These are phyloP conservation scores for Martiniozyma asiatica DNA, from an alignment of 1,139 yeast species.

Conservation along the genomic window DNA sequence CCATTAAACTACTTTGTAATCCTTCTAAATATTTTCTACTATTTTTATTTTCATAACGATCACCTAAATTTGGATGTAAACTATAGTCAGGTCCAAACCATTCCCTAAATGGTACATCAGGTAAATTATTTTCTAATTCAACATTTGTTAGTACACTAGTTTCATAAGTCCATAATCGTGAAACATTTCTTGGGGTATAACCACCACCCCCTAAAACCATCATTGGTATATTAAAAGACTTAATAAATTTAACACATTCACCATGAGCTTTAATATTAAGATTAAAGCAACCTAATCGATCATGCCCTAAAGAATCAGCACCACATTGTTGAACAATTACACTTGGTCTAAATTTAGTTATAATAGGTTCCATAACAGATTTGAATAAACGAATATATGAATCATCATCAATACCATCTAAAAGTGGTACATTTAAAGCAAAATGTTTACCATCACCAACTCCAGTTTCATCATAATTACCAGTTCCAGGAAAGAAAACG, in stretches of 20 bases:
- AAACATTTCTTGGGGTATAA: constrained; percentile 93
- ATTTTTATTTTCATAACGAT: constrained; percentile 80
- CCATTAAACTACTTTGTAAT: constrained; percentile 64
- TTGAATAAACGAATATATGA: constrained; percentile 45
- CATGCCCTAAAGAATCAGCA: constrained; percentile 90
- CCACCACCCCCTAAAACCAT: constrained; percentile 97
- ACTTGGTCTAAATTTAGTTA: constrained; percentile 68
- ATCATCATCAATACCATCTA: constrained; percentile 94
- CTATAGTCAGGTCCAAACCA: constrained; percentile 92
- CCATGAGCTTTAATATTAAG: constrained; percentile 91
- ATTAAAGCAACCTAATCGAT: constrained; percentile 86
- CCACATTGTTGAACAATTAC: constrained; percentile 95
- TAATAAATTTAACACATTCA: constrained; percentile 83
- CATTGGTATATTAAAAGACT: constrained; percentile 78
- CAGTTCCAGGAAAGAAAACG: constrained; percentile 94
- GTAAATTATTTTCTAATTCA: constrained; percentile 62
- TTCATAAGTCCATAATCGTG: constrained; percentile 93
- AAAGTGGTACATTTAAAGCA: constrained; percentile 79
- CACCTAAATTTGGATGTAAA: constrained; percentile 81
- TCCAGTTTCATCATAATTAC: constrained; percentile 77
- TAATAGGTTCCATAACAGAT: constrained; percentile 78
- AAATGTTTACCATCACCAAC: constrained; percentile 79
- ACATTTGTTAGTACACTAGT: constrained; percentile 80
- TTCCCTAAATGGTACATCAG: constrained; percentile 70
- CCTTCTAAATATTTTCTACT: constrained; percentile 75